Evolutionary conservation across 805 yeast genomes (phyloP), one percentile per base, ranked within the genome.

Genomic region (Cyberlindnera amylophila): DNA sequence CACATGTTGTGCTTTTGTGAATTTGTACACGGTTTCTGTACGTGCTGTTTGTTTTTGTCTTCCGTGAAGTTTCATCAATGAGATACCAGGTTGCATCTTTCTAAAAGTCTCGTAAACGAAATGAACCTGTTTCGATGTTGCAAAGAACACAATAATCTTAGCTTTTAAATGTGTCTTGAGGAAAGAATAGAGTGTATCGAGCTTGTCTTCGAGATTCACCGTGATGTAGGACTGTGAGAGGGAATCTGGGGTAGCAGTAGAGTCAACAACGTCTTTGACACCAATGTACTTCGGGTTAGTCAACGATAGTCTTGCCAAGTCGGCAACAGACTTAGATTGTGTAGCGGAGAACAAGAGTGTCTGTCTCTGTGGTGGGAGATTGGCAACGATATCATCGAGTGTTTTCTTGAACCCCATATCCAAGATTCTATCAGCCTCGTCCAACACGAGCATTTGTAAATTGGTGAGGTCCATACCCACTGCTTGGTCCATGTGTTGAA

Each of bases 321-420:
- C 79, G n/a, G 77, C 70, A 8, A 95, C 91, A 0, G 96, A 91
- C 46, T 87, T 81, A 10, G 89, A 79, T 35, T 93, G 80, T 0
- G 99, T 93, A 2, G 99, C 99, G 1, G 96, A 88, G 58, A 91
- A 91, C 19, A 91, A 67, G 1, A 97, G 96, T 0, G 96, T 89
- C 55, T 98, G 77, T 59, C 96, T 79, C 64, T 90, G 96, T 51
- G 86, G 81, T 1, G 99, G 99, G 24, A 93, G 67, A 41, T 74
- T 64, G 31, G 79, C 71, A 24, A 91, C 67, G 26, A 91, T 88
- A 30, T 74, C 69, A 38, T 81, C 78, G 7, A 86, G 75, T 26
- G 88, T 88, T 32, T 69, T 70, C 35, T 79, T 77, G 59, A 90
- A 88, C 16, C 93, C 86, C 41, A 81, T 65, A 59, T 90, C 98